Conservation (phyloP, 2,329 filamentous ascomycete species). For the Neonectria punicea region DNA sequence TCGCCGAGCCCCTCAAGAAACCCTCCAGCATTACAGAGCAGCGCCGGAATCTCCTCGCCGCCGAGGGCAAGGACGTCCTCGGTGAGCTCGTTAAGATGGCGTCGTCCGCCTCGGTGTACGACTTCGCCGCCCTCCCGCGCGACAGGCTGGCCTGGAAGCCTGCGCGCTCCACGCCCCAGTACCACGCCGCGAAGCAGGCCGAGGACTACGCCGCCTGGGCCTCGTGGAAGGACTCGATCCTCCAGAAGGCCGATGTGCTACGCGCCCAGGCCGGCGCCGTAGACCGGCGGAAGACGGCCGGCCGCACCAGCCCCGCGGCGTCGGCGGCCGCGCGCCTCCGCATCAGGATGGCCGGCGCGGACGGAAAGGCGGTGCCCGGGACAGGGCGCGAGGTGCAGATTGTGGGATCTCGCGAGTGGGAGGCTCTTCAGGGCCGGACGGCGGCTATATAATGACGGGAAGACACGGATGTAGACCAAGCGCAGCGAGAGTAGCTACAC, state of each 20-base stretch:
- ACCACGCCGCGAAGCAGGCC: constrained; percentile 71
- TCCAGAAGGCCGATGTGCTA: constrained; percentile 62
- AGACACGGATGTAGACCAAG: constrained; percentile 14
- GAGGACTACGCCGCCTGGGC: constrained; percentile 74
- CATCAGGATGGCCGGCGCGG: constrained; percentile 59
- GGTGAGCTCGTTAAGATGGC: constrained; percentile 73
- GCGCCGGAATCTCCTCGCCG: constrained; percentile 61
- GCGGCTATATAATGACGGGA: constrained; percentile 46
- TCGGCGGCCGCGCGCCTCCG: constrained; percentile 59
- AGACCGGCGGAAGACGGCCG: constrained; percentile 42
- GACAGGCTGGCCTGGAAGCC: constrained; percentile 75
- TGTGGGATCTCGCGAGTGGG: constrained; percentile 66
- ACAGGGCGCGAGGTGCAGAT: constrained; percentile 58
- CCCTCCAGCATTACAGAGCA: constrained; percentile 57
- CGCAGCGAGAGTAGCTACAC: constrained; percentile 24
- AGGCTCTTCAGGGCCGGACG: constrained; percentile 58
- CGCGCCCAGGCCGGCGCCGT: constrained; percentile 35
- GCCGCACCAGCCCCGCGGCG: constrained; percentile 25
- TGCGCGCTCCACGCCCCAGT: constrained; percentile 70
- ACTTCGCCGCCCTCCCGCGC: constrained; percentile 66
- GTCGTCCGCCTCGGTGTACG: constrained; percentile 64
- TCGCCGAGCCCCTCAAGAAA: constrained; percentile 67
- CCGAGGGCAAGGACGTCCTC: constrained; percentile 72
- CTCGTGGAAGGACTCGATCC: constrained; percentile 65
- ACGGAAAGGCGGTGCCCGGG: constrained; percentile 57